Evolutionary conservation across 345 rosid species (phyloP).

Genomic region (Eutrema heterophyllum): DNA sequence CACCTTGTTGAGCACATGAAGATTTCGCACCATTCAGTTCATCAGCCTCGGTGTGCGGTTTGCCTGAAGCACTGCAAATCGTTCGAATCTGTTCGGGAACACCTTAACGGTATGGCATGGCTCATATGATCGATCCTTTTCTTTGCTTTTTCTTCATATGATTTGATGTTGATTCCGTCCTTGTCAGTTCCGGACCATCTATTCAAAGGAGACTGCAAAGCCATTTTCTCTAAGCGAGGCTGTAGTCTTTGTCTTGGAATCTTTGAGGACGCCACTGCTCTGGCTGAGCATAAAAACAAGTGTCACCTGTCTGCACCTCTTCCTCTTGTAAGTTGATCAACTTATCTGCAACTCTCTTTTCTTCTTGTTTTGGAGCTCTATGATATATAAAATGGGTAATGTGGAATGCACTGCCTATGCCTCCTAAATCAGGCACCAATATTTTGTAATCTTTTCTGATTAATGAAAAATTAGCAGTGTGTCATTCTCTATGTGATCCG

Average conservation of each 20-base stretch:
- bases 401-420: not conserved
- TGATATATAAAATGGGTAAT: not conserved
- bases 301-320: constrained; percentile 45
- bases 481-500: not conserved
- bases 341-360: not conserved
- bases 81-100: constrained; percentile 65
- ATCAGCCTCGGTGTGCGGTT: constrained; percentile 61
- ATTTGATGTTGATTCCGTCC: not conserved
- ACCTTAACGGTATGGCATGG: constrained; percentile 44
- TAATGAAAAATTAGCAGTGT: not conserved
- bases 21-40: constrained; percentile 59
- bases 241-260: constrained; percentile 56
- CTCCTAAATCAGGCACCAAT: too few relatives aligned
- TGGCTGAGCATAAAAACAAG: constrained; percentile 38
- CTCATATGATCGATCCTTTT: not conserved
- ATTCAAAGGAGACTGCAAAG: constrained; percentile 41
- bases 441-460: not conserved
- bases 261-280: constrained; percentile 38
- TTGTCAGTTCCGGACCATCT: constrained; percentile 37
- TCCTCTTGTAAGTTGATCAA: constrained; percentile 45
- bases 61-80: constrained; percentile 75
- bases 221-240: constrained; percentile 46
- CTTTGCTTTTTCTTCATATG: not conserved
- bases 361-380: not conserved
- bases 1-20: constrained; percentile 88